Conservation (phyloP, 371 early-diverging fungal species). For the Apophysomyces ossiformis region DNA sequence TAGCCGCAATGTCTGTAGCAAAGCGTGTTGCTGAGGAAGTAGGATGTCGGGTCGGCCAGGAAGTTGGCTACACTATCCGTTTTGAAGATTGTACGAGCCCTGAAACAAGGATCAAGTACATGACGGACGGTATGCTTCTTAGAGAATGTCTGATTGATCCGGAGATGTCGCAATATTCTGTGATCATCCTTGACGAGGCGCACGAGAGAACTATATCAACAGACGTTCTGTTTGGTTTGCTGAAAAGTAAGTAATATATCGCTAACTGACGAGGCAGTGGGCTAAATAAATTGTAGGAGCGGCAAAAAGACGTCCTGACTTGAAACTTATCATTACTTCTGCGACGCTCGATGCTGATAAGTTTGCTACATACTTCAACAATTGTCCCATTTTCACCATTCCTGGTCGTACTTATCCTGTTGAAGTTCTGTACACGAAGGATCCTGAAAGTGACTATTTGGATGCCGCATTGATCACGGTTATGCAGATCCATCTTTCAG, state of each 20-base stretch:
- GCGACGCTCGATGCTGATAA: conserved; percentile 98
- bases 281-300: conserved; percentile 52
- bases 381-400: conserved; percentile 96
- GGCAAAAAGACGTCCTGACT: conserved; percentile 80
- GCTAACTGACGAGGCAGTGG: neutral
- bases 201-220: conserved; percentile 99
- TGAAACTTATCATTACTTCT: conserved; percentile 95
- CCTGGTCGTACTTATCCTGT: conserved; percentile 97
- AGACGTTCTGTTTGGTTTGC: conserved; percentile 97
- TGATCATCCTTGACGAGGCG: conserved; percentile 98
- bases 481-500: conserved; percentile 96
- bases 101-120: conserved; percentile 95
- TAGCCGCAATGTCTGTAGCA: conserved; percentile 99
- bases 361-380: conserved; percentile 86
- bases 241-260: conserved; percentile 64
- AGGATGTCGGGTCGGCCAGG: conserved; percentile 91
- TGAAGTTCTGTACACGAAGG: conserved; percentile 93
- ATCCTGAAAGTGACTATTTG: conserved; percentile 94
- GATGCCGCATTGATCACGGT: conserved; percentile 93
- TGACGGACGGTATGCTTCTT: conserved; percentile 99
- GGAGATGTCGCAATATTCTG: conserved; percentile 84
- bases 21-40: conserved; percentile 99
- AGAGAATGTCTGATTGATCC: conserved; percentile 95
- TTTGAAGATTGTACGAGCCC: conserved; percentile 97
- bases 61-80: conserved; percentile 98